phyloP scores from a whole-genome alignment of 495 filamentous ascomycete species.

The Terfezia boudieri region DNA sequence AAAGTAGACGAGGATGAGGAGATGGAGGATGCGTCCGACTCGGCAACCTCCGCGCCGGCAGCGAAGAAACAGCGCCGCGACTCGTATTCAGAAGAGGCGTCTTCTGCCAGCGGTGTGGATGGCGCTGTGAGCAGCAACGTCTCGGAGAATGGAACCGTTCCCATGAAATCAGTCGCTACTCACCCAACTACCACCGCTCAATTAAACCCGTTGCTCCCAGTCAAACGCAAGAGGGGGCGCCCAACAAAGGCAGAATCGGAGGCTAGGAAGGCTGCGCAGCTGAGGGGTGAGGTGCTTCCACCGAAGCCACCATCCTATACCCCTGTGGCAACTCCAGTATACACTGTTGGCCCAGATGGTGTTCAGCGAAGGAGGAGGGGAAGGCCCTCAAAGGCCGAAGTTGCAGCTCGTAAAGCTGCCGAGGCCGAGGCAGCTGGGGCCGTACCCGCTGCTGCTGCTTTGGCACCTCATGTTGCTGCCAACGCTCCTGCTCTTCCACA shows the following conservation, averaged over 20 bases:
- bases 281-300: conserved; percentile 11
- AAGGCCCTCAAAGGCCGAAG: conserved; percentile 13
- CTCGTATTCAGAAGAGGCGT: background rate
- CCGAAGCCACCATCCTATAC: conserved; percentile 13
- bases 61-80: background rate
- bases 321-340: conserved; percentile 9
- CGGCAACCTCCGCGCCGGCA: background rate
- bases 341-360: conserved; percentile 9
- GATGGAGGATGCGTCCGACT: background rate
- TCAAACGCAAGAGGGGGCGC: conserved; percentile 14
- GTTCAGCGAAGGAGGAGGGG: conserved; percentile 12
- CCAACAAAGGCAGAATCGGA: conserved; percentile 15
- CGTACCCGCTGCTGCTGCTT: background rate
- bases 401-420: conserved; percentile 5
- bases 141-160: background rate
- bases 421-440: background rate
- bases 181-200: background rate
- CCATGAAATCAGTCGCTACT: conserved; percentile 1
- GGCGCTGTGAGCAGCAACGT: background rate
- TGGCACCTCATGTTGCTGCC: no score
- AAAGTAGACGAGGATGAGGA: background rate
- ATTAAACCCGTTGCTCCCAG: conserved; percentile 3
- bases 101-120: background rate
- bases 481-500: no score
- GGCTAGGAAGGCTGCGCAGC: conserved; percentile 11